Conservation (phyloP, 2,329 filamentous ascomycete genomes). For the Colletotrichum spaethianum region DNA sequence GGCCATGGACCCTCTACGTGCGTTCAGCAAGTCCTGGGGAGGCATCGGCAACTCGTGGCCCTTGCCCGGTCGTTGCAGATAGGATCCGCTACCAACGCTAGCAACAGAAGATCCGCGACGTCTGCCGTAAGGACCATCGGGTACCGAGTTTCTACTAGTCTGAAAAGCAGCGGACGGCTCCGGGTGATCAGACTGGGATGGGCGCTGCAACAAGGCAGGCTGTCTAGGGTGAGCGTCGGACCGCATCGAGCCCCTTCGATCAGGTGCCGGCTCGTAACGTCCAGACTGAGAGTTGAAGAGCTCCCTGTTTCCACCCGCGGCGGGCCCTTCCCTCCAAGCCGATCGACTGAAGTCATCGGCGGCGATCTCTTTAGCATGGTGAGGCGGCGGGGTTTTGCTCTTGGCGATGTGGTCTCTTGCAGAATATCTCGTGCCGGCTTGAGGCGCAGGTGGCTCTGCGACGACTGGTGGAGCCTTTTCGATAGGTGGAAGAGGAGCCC, state of each 20-base stretch:
- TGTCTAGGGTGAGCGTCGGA: slow-evolving; percentile 78
- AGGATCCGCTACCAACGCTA: slow-evolving; percentile 85
- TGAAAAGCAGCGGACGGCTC: slow-evolving; percentile 93
- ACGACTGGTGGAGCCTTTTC: slow-evolving; percentile 82
- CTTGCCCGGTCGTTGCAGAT: slow-evolving; percentile 70
- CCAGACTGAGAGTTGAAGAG: slow-evolving; percentile 97
- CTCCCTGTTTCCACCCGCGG: slow-evolving; percentile 75
- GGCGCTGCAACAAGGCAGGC: slow-evolving; percentile 84
- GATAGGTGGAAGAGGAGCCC: slow-evolving; percentile 88
- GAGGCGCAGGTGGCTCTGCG: slow-evolving; percentile 65
- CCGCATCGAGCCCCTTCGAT: slow-evolving; percentile 79
- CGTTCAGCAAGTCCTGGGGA: slow-evolving; percentile 59
- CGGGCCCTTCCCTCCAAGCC: slow-evolving; percentile 81
- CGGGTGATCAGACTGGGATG: slow-evolving; percentile 74
- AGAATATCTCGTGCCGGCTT: slow-evolving; percentile 45
- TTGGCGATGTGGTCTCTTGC: slow-evolving; percentile 59
- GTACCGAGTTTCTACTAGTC: slow-evolving; percentile 74
- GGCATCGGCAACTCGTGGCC: slow-evolving; percentile 58
- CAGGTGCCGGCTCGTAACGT: slow-evolving; percentile 88
- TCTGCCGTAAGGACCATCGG: slow-evolving; percentile 79
- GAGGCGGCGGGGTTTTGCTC: slow-evolving; percentile 62
- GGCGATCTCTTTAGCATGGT: slow-evolving; percentile 83
- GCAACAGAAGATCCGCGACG: slow-evolving; percentile 92
- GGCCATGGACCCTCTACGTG: slow-evolving; percentile 64
- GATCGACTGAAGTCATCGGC: slow-evolving; percentile 93